A percentile compares a stretch with the other conserved stretches of the same genome.
Evolutionary conservation across 2,329 filamentous ascomycete species (phyloP).

Genomic region (Aspergillus aculeatus): DNA sequence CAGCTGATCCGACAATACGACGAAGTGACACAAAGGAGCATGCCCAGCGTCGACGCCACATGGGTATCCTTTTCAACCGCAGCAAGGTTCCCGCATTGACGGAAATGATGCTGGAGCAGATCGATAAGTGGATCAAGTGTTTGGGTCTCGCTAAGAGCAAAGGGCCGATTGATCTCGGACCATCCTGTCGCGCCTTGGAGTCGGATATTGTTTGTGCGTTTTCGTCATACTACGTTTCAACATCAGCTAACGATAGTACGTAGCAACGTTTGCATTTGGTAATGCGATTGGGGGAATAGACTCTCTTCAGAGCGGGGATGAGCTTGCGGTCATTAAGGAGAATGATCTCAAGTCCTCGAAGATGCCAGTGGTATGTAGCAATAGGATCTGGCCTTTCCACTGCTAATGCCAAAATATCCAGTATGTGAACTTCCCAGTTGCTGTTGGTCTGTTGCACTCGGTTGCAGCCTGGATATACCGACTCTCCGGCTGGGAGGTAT

Average conservation of each 20-base stretch:
- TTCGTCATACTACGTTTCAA: background rate
- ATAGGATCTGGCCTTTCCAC: background rate
- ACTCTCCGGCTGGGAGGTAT: background rate
- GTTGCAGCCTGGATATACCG: background rate
- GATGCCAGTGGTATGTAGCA: background rate
- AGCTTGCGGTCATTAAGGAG: background rate
- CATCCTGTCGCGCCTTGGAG: background rate
- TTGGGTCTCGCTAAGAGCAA: background rate
- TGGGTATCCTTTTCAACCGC: background rate
- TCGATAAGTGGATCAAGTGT: background rate
- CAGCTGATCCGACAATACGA: background rate
- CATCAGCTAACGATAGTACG: too few species aligned
- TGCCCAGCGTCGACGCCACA: background rate
- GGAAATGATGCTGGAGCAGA: background rate
- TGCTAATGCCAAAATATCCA: background rate
- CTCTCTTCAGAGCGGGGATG: background rate
- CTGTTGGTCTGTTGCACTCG: background rate
- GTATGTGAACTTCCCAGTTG: background rate
- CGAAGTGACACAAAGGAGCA: background rate
- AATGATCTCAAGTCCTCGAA: slow-evolving; percentile 1
- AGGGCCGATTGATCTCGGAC: background rate
- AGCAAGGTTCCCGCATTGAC: background rate
- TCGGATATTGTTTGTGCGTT: background rate
- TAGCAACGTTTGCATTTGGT: background rate
- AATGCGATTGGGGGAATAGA: background rate